These are phyloP conservation scores for Hydrangea macrophylla DNA, from an alignment of 148 eudicot genomes.

Conservation along the genomic window DNA sequence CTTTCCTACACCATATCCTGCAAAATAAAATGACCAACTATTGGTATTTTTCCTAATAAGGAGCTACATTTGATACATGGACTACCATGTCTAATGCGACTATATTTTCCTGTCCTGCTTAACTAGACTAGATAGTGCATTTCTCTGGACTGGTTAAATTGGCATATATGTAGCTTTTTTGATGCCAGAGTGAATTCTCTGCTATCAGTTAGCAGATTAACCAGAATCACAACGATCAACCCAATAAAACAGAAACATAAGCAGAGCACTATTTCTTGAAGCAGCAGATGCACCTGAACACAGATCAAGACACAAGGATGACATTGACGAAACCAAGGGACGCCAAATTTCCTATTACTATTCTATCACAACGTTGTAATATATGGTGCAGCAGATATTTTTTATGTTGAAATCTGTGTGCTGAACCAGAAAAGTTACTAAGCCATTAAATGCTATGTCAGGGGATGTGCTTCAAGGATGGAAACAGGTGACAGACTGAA, in stretches of 20 bases:
- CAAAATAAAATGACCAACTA: too few species aligned
- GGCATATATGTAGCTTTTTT: background rate
- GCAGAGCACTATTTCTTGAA: background rate
- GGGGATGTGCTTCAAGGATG: slow-evolving; percentile 2
- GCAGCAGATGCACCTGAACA: background rate
- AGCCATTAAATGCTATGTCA: background rate
- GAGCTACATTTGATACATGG: too few species aligned
- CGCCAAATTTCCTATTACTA: background rate
- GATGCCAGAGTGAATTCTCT: background rate
- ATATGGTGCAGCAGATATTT: background rate
- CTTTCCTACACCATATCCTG: too few species aligned
- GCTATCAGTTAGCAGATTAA: background rate
- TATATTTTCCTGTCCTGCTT: background rate
- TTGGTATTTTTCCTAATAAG: too few species aligned
- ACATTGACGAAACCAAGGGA: too few species aligned
- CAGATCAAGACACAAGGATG: background rate
- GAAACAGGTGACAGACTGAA: background rate
- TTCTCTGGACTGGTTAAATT: background rate
- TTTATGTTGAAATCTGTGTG: background rate
- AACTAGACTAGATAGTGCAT: background rate
- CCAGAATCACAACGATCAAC: background rate
- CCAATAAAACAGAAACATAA: background rate
- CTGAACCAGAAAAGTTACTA: slow-evolving; percentile 2
- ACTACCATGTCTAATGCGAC: background rate
- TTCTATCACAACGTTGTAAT: background rate